Percentiles rank a stretch among this genome's conserved stretches.
Evolutionary conservation across 2,329 filamentous ascomycete genomes (phyloP).

Genomic region (Plectosphaerella sp.): DNA sequence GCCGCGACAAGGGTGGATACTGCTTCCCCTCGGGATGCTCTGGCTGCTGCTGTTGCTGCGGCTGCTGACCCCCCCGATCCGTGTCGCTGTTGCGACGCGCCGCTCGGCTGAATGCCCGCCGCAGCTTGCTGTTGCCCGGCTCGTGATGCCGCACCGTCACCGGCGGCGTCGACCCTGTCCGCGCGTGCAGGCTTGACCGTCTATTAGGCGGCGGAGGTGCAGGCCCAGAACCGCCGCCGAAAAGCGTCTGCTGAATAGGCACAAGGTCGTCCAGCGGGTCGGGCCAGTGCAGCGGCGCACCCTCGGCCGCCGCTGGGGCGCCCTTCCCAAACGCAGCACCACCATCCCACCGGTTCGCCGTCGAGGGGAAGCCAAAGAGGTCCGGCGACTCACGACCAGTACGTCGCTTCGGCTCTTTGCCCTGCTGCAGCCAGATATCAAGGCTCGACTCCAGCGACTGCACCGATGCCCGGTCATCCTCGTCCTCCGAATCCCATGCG

Average conservation of each 20-base stretch:
- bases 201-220: slow-evolving; percentile 46
- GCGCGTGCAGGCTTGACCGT: slow-evolving; percentile 48
- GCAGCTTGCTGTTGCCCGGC: slow-evolving; percentile 14
- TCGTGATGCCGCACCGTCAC: slow-evolving; percentile 13
- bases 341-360: slow-evolving; percentile 38
- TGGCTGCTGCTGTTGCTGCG: slow-evolving; percentile 17
- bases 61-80: slow-evolving; percentile 14
- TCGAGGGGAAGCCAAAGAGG: slow-evolving; percentile 47
- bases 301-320: slow-evolving; percentile 23
- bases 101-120: slow-evolving; percentile 18
- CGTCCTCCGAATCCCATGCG: slow-evolving; percentile 40
- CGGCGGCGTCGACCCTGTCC: slow-evolving; percentile 27
- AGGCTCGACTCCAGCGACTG: slow-evolving; percentile 44
- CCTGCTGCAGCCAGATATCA: slow-evolving; percentile 50
- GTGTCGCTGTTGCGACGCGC: slow-evolving; percentile 25
- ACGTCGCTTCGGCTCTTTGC: slow-evolving; percentile 42
- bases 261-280: slow-evolving; percentile 43
- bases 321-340: slow-evolving; percentile 40
- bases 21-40: slow-evolving; percentile 19
- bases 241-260: slow-evolving; percentile 32
- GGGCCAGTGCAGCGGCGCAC: slow-evolving; percentile 23
- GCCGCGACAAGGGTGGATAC: slow-evolving; percentile 42
- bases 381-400: slow-evolving; percentile 40
- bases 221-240: slow-evolving; percentile 23
- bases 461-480: slow-evolving; percentile 33